Evolutionary conservation across 768 basidiomycete species (phyloP).

Genomic region (Hemileccinum rubropunctum): DNA sequence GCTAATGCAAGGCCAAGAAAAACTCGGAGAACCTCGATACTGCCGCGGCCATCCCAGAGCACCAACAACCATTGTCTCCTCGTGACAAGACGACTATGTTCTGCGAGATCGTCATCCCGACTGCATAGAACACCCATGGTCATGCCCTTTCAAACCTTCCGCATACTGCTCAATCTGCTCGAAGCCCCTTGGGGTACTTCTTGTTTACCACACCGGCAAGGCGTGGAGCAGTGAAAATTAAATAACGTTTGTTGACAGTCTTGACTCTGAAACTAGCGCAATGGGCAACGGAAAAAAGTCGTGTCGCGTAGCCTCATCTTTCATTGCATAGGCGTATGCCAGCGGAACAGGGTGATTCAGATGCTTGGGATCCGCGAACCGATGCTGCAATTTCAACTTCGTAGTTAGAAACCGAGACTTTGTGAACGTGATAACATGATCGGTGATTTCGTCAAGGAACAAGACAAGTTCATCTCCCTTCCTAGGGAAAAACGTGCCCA

Average conservation of each 20-base stretch:
- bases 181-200: neutral
- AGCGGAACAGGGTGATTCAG: conserved; percentile 5
- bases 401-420: neutral
- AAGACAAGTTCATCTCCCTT: conserved; percentile 4
- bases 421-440: conserved; percentile 2
- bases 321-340: conserved; percentile 1
- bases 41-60: conserved; percentile 2
- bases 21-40: conserved; percentile 11
- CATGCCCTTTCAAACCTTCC: conserved; percentile 1
- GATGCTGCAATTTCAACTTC: conserved; percentile 3
- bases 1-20: conserved; percentile 15
- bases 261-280: conserved; percentile 3
- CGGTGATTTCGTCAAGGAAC: conserved; percentile 9
- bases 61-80: conserved; percentile 7
- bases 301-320: conserved; percentile 1
- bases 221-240: conserved; percentile 6
- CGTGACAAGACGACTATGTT: conserved; percentile 4
- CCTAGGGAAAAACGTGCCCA: conserved; percentile 4
- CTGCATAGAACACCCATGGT: conserved; percentile 9
- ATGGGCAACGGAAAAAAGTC: conserved; percentile 13
- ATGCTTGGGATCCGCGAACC: conserved; percentile 5
- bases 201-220: conserved; percentile 10
- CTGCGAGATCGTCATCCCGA: conserved; percentile 3
- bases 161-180: conserved; percentile 4
- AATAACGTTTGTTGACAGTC: conserved; percentile 2